Conservation (phyloP, 2,329 filamentous ascomycete genomes). For the Teratosphaeria nubilosa region DNA sequence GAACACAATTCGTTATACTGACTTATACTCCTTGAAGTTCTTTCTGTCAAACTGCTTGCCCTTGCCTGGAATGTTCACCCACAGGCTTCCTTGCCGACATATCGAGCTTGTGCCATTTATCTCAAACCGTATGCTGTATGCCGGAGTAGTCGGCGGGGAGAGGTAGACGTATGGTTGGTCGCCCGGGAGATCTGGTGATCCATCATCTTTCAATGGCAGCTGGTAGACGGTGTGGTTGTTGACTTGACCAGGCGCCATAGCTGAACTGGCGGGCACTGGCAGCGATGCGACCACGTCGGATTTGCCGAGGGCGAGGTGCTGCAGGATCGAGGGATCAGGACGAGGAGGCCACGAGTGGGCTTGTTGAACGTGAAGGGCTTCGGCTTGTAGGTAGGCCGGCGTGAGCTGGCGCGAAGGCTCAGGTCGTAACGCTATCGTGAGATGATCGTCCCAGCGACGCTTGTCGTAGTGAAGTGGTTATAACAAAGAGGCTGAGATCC, state of each 20-base stretch:
- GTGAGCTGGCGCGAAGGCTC: not conserved
- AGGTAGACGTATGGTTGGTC: constrained; percentile 73
- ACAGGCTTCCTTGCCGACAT: constrained; percentile 85
- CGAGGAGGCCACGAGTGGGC: not conserved
- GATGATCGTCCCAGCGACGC: not conserved
- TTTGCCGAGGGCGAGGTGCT: not conserved
- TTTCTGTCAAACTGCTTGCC: constrained; percentile 67
- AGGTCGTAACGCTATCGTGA: not conserved
- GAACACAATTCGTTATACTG: constrained; percentile 25
- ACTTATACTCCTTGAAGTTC: constrained; percentile 84
- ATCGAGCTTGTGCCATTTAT: constrained; percentile 94
- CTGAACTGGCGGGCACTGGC: not conserved
- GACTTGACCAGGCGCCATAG: constrained; percentile 29
- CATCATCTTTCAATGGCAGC: constrained; percentile 83
- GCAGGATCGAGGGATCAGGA: not conserved
- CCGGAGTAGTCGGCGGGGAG: constrained; percentile 60
- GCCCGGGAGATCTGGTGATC: constrained; percentile 78
- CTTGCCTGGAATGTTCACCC: constrained; percentile 84
- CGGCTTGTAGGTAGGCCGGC: not conserved
- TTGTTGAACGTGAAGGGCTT: not conserved
- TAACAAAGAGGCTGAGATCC: not conserved
- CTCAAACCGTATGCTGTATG: constrained; percentile 73
- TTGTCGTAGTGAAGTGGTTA: not conserved
- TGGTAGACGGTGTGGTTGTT: constrained; percentile 55
- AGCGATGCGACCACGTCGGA: not conserved